Conservation (phyloP, 192 early-diverging fungal genomes). For the Coemansia interrupta region DNA sequence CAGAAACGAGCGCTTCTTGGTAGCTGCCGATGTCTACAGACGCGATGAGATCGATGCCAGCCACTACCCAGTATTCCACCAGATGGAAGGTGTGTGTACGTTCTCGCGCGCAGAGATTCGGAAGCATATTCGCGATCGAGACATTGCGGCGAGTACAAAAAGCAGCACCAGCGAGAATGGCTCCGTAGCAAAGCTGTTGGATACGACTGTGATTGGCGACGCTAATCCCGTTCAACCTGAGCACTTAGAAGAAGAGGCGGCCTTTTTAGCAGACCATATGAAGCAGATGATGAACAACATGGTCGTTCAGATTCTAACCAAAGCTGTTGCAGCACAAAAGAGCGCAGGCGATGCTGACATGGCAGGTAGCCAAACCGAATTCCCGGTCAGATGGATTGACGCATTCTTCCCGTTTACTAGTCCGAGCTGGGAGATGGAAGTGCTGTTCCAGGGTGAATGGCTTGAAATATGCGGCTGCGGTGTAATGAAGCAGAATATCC, state of each 20-base stretch:
- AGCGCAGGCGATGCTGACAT: not conserved
- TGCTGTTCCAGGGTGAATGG: conserved; percentile 90
- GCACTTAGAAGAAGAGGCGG: conserved; percentile 62
- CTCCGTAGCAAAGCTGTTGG: conserved; percentile 10
- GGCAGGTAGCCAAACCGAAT: conserved; percentile 8
- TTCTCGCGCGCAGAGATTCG: conserved; percentile 38
- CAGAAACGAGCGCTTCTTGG: conserved; percentile 62
- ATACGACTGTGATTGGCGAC: conserved; percentile 53
- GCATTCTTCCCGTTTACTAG: conserved; percentile 94
- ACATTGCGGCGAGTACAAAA: no score
- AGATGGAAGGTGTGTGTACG: conserved; percentile 89
- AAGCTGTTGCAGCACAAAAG: conserved; percentile 31
- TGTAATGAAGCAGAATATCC: conserved; percentile 79
- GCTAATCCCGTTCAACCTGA: conserved; percentile 72
- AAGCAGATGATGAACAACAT: conserved; percentile 81
- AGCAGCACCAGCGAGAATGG: no score
- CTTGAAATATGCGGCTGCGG: conserved; percentile 92
- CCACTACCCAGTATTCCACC: conserved; percentile 98
- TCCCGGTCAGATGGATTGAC: conserved; percentile 92
- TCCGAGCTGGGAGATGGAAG: conserved; percentile 97
- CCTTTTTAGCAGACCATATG: conserved; percentile 63
- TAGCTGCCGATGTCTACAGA: conserved; percentile 97
- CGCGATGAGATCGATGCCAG: conserved; percentile 93
- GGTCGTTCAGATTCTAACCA: conserved; percentile 66
- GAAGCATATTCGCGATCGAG: not conserved